phyloP scores from a whole-genome alignment of 148 eudicot genomes.

The Amaranthus palmeri region DNA sequence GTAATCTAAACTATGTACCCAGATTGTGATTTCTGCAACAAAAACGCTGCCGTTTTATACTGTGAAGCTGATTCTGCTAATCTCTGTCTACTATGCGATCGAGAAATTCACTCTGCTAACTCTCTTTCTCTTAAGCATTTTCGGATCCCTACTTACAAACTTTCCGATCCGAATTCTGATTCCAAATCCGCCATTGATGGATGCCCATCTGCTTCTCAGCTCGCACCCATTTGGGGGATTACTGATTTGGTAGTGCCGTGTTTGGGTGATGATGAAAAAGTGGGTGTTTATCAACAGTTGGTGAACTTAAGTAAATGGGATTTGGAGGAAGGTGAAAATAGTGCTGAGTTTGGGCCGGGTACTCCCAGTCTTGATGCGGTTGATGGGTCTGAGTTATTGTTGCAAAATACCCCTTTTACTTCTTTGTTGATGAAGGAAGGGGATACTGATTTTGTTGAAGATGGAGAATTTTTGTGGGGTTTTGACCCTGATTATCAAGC shows the following conservation, averaged over 20 bases:
- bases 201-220: slow-evolving; percentile 11
- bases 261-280: slow-evolving; percentile 15
- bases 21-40: slow-evolving; percentile 23
- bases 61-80: slow-evolving; percentile 32
- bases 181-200: slow-evolving; percentile 15
- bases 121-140: slow-evolving; percentile 29
- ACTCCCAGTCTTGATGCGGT: slow-evolving; percentile 20
- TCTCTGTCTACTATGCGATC: slow-evolving; percentile 30
- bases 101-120: slow-evolving; percentile 30
- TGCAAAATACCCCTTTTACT: slow-evolving; percentile 14
- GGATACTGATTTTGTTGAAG: slow-evolving; percentile 18
- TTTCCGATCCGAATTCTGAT: slow-evolving; percentile 3
- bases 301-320: slow-evolving; percentile 20
- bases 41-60: slow-evolving; percentile 28
- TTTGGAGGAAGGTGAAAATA: slow-evolving; percentile 22
- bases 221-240: slow-evolving; percentile 12
- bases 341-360: slow-evolving; percentile 22
- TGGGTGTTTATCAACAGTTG: slow-evolving; percentile 18
- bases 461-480: slow-evolving; percentile 26
- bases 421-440: slow-evolving; percentile 26
- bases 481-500: slow-evolving; percentile 26
- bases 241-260: slow-evolving; percentile 12
- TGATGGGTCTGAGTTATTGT: slow-evolving; percentile 9
- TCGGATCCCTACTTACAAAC: slow-evolving; percentile 13
- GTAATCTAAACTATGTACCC: slow-evolving; percentile 11